Base-by-base conservation (phyloP, 2,329 filamentous ascomycete genomes). In the Xylaria sp. region DNA sequence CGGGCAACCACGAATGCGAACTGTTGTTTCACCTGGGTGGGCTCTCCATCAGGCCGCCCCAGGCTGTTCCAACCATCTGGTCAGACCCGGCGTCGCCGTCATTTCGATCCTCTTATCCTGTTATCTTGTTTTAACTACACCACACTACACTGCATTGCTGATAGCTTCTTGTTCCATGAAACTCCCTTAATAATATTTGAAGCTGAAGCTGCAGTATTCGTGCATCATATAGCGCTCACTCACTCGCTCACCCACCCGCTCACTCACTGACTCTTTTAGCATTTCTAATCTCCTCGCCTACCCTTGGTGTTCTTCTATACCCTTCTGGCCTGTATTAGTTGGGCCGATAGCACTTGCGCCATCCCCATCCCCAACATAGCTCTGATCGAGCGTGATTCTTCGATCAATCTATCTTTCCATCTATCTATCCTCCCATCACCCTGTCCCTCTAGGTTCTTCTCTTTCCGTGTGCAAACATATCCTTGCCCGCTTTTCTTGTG, bases 21-120 rank as follows among this genome's bases (percentile, higher is more conserved):
- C 23, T 54, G 71, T 73, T 54, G 71, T 73, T 73, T 73, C 72
- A 73, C 60, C 64, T 51, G 37, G 25, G 71, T 73, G 70, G 72
- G 60, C 62, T 61, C 23, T 42, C 32, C 40, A 50, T 62, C 62
- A 65, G 65, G 63, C 13, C 23, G 47, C 60, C 59, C 47, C 44
- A 13, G 18, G 13, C 29, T 16, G 23, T 55, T n/a, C 55, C 40
- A 51, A 18, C 27, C 57, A 27, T 37, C 35, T 32, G 29, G 32
- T 18, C 48, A 18, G 8, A 32, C 21, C 42, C 25, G 37, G 42
- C 50, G 55, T 61, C 60, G 35, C 68, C 64, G 59, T 60, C 37
- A 25, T 40, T 50, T 59, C 27, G 23, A 60, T 63, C 65, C 65
- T 67, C 35, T 21, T 21, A 47, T 47, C 65, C 65, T 63, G 47